These are phyloP conservation scores for Peronospora destructor DNA, from an alignment of 352 stramenopile genomes.

Conservation along the genomic window DNA sequence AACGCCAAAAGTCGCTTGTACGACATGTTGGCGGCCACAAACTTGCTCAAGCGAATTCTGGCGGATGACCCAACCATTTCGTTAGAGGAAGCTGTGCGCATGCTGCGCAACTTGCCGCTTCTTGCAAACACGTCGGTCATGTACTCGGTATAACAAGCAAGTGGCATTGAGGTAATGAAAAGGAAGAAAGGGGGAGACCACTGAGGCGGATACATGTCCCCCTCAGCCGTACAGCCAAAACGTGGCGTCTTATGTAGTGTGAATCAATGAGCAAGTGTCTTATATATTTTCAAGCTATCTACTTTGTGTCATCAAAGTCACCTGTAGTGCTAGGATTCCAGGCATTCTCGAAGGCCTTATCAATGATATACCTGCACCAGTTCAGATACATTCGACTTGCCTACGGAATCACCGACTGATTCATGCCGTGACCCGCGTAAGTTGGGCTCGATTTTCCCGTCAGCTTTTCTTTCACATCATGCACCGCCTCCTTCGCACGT, in stretches of 20 bases:
- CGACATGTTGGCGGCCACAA: slow-evolving; percentile 12
- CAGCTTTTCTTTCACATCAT: slow-evolving; percentile 16
- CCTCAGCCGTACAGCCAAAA: background rate
- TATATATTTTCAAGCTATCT: too few relatives aligned
- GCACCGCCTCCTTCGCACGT: slow-evolving; percentile 17
- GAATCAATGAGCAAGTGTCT: slow-evolving; percentile 2
- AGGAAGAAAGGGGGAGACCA: background rate
- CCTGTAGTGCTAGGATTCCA: too few relatives aligned
- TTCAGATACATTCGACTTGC: background rate
- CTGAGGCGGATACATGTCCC: background rate
- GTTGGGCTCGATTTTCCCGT: slow-evolving; percentile 7
- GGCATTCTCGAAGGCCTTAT: background rate
- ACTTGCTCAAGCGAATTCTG: slow-evolving; percentile 15
- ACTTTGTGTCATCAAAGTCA: too few relatives aligned
- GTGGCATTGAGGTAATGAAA: slow-evolving; percentile 1
- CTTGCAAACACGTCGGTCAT: background rate
- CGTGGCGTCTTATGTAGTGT: slow-evolving; percentile 3
- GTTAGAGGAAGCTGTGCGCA: slow-evolving; percentile 9
- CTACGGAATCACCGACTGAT: background rate
- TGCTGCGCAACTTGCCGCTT: slow-evolving; percentile 12
- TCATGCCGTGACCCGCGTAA: background rate
- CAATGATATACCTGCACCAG: background rate
- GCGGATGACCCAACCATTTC: slow-evolving; percentile 18
- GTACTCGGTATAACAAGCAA: slow-evolving; percentile 6
- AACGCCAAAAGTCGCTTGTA: slow-evolving; percentile 19